Evolutionary conservation across 2,329 filamentous ascomycete genomes (phyloP).

Genomic region (Lithohypha guttulata): DNA sequence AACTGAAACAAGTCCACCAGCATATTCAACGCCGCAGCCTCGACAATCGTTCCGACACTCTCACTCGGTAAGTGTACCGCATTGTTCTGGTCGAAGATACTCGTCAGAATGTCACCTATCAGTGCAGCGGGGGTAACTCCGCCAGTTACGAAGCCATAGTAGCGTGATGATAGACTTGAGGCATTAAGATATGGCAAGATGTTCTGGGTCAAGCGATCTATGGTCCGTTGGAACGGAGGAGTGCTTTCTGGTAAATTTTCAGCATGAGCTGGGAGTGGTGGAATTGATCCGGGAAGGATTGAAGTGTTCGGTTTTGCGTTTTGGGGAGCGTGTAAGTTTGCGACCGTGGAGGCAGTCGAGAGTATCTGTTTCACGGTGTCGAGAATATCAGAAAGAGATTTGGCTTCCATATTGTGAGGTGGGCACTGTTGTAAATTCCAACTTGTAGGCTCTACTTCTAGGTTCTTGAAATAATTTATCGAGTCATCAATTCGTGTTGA

Average conservation of each 20-base stretch:
- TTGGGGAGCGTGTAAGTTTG: too few species aligned
- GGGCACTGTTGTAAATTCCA: too few species aligned
- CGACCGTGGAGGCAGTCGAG: background rate
- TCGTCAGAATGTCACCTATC: slow-evolving; percentile 75
- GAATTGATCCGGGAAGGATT: slow-evolving; percentile 4
- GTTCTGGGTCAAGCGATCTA: slow-evolving; percentile 26
- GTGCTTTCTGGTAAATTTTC: background rate
- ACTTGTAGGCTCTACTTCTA: too few species aligned
- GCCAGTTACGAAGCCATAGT: slow-evolving; percentile 86
- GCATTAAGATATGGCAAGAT: slow-evolving; percentile 51
- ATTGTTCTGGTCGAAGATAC: slow-evolving; percentile 71
- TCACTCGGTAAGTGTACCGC: slow-evolving; percentile 70
- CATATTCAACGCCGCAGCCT: slow-evolving; percentile 60
- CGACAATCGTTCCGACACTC: slow-evolving; percentile 64
- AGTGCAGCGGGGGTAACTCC: slow-evolving; percentile 67
- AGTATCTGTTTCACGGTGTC: slow-evolving; percentile 5
- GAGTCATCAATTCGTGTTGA: too few species aligned
- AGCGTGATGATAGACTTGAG: slow-evolving; percentile 54
- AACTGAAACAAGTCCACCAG: slow-evolving; percentile 57
- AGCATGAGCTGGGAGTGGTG: background rate
- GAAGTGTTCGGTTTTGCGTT: background rate
- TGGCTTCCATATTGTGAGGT: slow-evolving; percentile 6
- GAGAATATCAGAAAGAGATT: slow-evolving; percentile 4
- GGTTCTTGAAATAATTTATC: too few species aligned
- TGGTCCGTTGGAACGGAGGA: background rate